Evolutionary conservation across 345 rosid genomes (phyloP).

Genomic region (Raphanus sativus): DNA sequence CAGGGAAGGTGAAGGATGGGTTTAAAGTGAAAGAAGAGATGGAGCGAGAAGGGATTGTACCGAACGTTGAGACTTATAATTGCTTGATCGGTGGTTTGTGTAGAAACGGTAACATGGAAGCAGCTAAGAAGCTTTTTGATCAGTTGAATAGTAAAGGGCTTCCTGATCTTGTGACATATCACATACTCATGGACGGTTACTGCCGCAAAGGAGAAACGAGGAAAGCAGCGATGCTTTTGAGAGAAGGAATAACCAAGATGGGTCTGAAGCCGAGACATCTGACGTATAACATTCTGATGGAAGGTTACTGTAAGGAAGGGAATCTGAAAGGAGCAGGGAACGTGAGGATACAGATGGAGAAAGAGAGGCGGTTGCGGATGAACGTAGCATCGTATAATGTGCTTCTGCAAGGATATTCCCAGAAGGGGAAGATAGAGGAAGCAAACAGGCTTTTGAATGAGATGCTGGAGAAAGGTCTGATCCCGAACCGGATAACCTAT

Average conservation of each 20-base stretch:
- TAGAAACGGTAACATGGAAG: conserved; percentile 44
- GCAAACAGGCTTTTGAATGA: conserved; percentile 81
- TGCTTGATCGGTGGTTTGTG: conserved; percentile 73
- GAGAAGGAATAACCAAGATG: conserved; percentile 44
- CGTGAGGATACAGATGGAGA: conserved; percentile 65
- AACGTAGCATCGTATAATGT: conserved; percentile 70
- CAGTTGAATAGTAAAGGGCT: conserved; percentile 48
- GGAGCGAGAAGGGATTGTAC: conserved; percentile 49
- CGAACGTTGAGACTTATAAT: conserved; percentile 61
- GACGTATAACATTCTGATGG: conserved; percentile 70
- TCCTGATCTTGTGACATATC: conserved; percentile 65
- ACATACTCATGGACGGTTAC: conserved; percentile 59
- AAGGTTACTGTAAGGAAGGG: conserved; percentile 71
- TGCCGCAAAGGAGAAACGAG: conserved; percentile 60
- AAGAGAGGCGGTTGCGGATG: conserved; percentile 55
- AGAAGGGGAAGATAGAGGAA: conserved; percentile 63
- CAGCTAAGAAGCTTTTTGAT: conserved; percentile 45
- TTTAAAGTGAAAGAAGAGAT: conserved; percentile 50
- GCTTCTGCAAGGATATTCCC: conserved; percentile 62
- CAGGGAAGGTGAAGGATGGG: conserved; percentile 55
- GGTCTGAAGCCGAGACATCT: conserved; percentile 65
- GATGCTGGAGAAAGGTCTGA: conserved; percentile 84
- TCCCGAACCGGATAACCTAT: conserved; percentile 65
- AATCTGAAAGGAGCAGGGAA: conserved; percentile 65
- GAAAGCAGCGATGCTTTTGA: conserved; percentile 60